phyloP scores from a whole-genome alignment of 306 rosid species.

The Clitoria ternatea region DNA sequence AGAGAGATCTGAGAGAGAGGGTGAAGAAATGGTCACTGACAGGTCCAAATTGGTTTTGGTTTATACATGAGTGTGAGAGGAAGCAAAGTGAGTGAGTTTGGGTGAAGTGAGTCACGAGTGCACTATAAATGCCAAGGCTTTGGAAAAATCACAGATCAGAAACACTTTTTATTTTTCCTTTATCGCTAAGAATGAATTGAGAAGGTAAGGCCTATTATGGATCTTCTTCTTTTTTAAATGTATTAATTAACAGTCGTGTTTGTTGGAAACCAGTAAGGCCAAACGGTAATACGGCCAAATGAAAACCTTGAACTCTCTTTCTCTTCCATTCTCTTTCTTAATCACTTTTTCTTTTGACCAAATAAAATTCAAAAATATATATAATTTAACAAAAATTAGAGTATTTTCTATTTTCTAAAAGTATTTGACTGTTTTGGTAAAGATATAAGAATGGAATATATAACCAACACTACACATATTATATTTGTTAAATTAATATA shows the following conservation, averaged over 20 bases:
- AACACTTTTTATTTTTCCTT: background rate
- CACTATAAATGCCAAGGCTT: conserved; percentile 27
- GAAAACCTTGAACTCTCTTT: background rate
- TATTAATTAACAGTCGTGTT: background rate
- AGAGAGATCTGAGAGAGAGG: conserved; percentile 37
- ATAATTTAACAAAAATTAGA: background rate
- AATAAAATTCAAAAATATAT: background rate
- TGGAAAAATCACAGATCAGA: background rate
- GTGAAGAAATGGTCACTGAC: no score
- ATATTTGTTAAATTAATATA: no score
- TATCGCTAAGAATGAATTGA: background rate
- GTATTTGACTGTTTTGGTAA: no score
- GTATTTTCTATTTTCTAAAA: no score
- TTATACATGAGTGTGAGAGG: conserved; percentile 2
- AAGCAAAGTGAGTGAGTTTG: background rate
- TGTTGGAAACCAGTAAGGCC: background rate
- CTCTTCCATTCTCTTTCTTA: background rate
- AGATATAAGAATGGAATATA: no score
- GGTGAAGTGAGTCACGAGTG: conserved; percentile 46
- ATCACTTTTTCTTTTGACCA: background rate
- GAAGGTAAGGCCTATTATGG: background rate
- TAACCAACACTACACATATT: no score
- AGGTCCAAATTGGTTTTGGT: no score
- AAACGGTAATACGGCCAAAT: background rate
- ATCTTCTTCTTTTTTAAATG: background rate